These are phyloP conservation scores for Seiridium unicorne DNA, from an alignment of 2,329 filamentous ascomycete genomes.

Conservation along the genomic window DNA sequence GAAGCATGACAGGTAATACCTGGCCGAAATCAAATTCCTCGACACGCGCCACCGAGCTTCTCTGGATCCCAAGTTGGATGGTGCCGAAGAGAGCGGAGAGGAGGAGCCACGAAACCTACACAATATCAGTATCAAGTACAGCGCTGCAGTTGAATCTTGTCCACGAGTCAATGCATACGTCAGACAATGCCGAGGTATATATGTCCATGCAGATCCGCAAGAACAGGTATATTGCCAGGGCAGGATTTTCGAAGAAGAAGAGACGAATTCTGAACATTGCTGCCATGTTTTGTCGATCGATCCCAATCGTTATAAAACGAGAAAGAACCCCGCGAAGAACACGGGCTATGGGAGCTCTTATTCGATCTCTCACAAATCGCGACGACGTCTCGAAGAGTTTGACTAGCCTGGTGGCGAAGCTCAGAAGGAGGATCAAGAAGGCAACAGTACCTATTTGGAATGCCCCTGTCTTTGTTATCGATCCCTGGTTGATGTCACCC, in stretches of 20 bases:
- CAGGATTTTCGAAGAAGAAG: slow-evolving; percentile 1
- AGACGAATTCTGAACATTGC: background rate
- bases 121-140: background rate
- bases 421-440: background rate
- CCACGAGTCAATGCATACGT: background rate
- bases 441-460: slow-evolving; percentile 2
- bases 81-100: slow-evolving; percentile 6
- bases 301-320: background rate
- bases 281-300: background rate
- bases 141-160: background rate
- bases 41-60: background rate
- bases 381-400: slow-evolving; percentile 8
- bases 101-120: slow-evolving; percentile 4
- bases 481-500: background rate
- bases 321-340: background rate
- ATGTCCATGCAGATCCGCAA: slow-evolving; percentile 2
- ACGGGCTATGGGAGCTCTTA: slow-evolving; percentile 1
- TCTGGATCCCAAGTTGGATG: slow-evolving; percentile 1
- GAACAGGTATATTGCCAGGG: slow-evolving; percentile 4
- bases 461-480: background rate
- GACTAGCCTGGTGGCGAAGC: slow-evolving; percentile 2
- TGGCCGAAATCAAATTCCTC: slow-evolving; percentile 6
- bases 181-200: slow-evolving; percentile 4
- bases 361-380: background rate
- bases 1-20: slow-evolving; percentile 2